phyloP scores from a whole-genome alignment of 176 grass and related monocot species.

The Juncus inflexus region DNA sequence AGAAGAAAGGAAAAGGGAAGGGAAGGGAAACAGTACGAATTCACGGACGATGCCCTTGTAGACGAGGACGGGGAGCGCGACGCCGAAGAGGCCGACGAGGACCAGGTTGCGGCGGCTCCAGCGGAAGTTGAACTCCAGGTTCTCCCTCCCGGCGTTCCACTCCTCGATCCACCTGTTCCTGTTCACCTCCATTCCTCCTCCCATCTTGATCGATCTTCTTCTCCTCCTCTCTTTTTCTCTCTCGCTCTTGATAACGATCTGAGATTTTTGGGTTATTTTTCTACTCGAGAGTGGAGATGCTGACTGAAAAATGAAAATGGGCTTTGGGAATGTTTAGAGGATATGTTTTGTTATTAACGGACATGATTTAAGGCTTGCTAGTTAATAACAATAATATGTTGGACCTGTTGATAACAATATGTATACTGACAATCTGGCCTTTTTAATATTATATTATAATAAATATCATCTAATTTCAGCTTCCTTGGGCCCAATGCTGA shows the following conservation, averaged over 20 bases:
- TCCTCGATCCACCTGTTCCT: conserved; percentile 78
- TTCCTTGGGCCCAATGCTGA: too few species aligned
- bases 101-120: conserved; percentile 62
- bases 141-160: conserved; percentile 60
- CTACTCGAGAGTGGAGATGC: neutral
- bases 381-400: too few species aligned
- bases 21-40: conserved; percentile 43
- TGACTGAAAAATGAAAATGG: neutral
- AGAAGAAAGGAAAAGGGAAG: too few species aligned
- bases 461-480: too few species aligned
- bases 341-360: neutral
- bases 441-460: too few species aligned
- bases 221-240: conserved; percentile 9
- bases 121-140: conserved; percentile 69
- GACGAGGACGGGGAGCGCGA: conserved; percentile 65
- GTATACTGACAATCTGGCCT: too few species aligned
- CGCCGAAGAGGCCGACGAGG: conserved; percentile 70
- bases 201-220: conserved; percentile 35
- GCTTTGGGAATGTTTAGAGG: neutral
- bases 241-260: conserved; percentile 18
- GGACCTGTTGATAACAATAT: too few species aligned
- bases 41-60: conserved; percentile 82
- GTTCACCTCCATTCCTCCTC: conserved; percentile 81
- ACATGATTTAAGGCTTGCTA: neutral
- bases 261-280: conserved; percentile 3